These are phyloP conservation scores for Fusarium aywerte DNA, from an alignment of 2,329 filamentous ascomycete genomes.

Conservation along the genomic window DNA sequence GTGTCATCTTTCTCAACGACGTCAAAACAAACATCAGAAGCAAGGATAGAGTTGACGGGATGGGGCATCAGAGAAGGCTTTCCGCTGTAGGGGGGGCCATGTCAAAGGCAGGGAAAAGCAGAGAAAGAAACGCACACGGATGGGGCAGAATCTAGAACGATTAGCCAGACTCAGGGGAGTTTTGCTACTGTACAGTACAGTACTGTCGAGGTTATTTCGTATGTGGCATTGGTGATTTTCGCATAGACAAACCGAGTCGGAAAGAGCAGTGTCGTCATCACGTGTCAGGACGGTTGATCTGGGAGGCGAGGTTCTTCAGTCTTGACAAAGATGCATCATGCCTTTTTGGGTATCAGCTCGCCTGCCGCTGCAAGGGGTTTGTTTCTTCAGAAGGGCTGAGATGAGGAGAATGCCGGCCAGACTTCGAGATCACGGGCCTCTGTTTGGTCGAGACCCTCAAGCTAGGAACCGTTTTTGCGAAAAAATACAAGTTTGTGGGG, in stretches of 20 bases:
- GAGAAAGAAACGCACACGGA: not conserved
- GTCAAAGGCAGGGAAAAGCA: not conserved
- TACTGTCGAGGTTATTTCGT: constrained; percentile 11
- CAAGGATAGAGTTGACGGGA: constrained; percentile 15
- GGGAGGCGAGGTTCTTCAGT: constrained; percentile 16
- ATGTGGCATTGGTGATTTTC: constrained; percentile 34
- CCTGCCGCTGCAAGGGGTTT: constrained; percentile 15
- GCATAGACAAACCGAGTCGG: constrained; percentile 20
- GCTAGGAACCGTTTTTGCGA: constrained; percentile 5
- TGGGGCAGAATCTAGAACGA: constrained; percentile 19
- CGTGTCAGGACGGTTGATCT: constrained; percentile 36
- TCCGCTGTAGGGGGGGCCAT: not conserved
- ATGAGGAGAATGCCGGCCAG: constrained; percentile 16
- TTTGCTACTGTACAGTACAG: no score
- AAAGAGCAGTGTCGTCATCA: constrained; percentile 39
- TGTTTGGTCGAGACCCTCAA: constrained; percentile 25
- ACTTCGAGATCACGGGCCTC: constrained; percentile 27
- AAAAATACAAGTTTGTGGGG: constrained; percentile 17
- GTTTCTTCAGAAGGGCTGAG: constrained; percentile 4
- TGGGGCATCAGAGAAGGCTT: not conserved
- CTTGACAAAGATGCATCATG: not conserved
- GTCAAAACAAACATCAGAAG: constrained; percentile 37
- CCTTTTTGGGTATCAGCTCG: constrained; percentile 11
- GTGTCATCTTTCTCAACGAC: constrained; percentile 33
- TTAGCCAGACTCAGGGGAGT: constrained; percentile 8